Percentiles rank a stretch among this genome's conserved stretches.
Conservation (phyloP, 2,329 filamentous ascomycete genomes). For the Fusarium nisikadoi region DNA sequence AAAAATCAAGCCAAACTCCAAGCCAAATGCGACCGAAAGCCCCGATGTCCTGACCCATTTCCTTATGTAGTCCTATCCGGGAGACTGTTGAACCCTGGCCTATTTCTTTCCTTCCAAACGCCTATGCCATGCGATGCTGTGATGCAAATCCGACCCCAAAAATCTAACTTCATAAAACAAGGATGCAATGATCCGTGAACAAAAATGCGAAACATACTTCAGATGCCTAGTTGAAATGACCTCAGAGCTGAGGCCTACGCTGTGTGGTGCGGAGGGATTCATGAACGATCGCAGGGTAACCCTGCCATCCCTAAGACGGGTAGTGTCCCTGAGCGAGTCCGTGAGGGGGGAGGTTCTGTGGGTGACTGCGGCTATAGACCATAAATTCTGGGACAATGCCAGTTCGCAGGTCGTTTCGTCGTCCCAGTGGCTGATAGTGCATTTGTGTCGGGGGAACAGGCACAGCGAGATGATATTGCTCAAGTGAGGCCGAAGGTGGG, state of each 20-base stretch:
- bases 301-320: conserved; percentile 49
- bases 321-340: conserved; percentile 48
- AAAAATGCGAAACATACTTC: conserved; percentile 1
- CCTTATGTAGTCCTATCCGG: conserved; percentile 19
- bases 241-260: conserved; percentile 3
- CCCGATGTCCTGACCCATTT: conserved; percentile 14
- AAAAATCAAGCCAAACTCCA: conserved; percentile 29
- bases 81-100: conserved; percentile 21
- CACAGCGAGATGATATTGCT: conserved; percentile 73
- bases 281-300: conserved; percentile 11
- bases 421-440: conserved; percentile 83
- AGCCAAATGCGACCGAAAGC: conserved; percentile 31
- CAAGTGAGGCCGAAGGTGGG: conserved; percentile 81
- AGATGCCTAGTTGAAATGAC: conserved; percentile 4
- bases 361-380: conserved; percentile 49
- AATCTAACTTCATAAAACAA: conserved; percentile 27
- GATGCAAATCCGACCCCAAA: conserved; percentile 42
- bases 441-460: conserved; percentile 75
- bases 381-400: conserved; percentile 76
- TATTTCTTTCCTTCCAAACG: conserved; percentile 43
- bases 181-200: conserved; percentile 30
- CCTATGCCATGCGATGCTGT: conserved; percentile 45
- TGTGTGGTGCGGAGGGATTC: neutral
- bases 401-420: conserved; percentile 73
- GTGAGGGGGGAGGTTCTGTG: conserved; percentile 42